Base-by-base conservation (phyloP, 371 early-diverging fungal genomes). In the Lichtheimia hyalospora region DNA sequence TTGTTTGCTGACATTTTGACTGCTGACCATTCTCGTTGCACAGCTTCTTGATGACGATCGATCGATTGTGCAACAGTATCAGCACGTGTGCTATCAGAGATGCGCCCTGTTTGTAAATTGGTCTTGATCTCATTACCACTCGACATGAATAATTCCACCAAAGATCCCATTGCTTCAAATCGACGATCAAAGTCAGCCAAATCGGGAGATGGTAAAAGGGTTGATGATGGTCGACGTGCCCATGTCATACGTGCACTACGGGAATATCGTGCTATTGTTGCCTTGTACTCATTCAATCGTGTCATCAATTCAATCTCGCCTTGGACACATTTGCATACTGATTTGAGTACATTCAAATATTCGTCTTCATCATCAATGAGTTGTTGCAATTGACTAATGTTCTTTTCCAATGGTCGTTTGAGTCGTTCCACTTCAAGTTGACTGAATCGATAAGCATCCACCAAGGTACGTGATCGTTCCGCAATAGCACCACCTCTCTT, bases 1-100 rank as follows among this genome's bases (percentile, higher is more conserved):
- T 79, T 74, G 20, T 74, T 69, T 24, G 73, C 73, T 7, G 68
- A 64, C 3, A 62, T 54, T 41, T 73, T 70, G 46, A 75, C 66
- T 46, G 68, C 66, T 3, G 50, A 25, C 76, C 80, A 79, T 49
- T 61, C 66, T 27, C 64, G 70, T 23, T 55, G 57, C 46, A 77
- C 61, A 2, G 67, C 64, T 8, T 74, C 73, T 39, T 64, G 64
- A 18, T 73, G 65, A 21, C 58, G 69, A 27, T 74, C 73, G 2
- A 77, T 69, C n/a, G 66, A 49, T 14, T 66, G 68, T 8, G 54
- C 49, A 10, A 76, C 64, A 4, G 69, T 56, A 13, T 58, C 69
- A 20, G 16, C 27, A 7, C 62, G 62, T 41, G 55, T n/a, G 23
- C 51, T 43, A 13, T 51, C 56, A 18, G 50, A 18, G 23, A 77